Percentiles rank a stretch among this genome's conserved stretches.
phyloP scores from a whole-genome alignment of 169 alveolate genomes.

The Cryptosporidium sp. region DNA sequence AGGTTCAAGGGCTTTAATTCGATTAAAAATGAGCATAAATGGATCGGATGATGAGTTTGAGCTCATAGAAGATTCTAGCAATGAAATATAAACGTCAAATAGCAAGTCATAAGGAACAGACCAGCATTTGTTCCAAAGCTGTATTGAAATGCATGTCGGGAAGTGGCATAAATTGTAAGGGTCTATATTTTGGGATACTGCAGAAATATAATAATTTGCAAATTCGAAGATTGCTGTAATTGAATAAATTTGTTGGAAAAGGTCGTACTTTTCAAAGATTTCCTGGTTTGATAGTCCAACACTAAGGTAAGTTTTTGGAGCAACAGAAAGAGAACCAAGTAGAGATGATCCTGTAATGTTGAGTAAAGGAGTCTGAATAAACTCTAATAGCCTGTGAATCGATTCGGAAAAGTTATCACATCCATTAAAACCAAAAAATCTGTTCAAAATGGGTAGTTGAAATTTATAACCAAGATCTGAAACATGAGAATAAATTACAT shows the following conservation, averaged over 20 bases:
- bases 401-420: conserved; percentile 15
- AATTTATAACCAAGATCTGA: background rate
- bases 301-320: conserved; percentile 23
- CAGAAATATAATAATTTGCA: background rate
- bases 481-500: conserved; percentile 1
- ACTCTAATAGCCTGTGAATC: conserved; percentile 21
- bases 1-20: conserved; percentile 8
- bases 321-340: conserved; percentile 34
- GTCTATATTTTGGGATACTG: background rate
- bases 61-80: conserved; percentile 34
- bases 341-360: conserved; percentile 24
- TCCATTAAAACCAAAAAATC: conserved; percentile 25
- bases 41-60: conserved; percentile 14
- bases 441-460: conserved; percentile 26
- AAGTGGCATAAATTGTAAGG: background rate
- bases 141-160: conserved; percentile 14
- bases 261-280: conserved; percentile 47
- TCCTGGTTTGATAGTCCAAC: conserved; percentile 29
- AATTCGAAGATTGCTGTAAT: conserved; percentile 59
- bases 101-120: conserved; percentile 48
- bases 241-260: conserved; percentile 63
- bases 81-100: conserved; percentile 46
- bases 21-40: conserved; percentile 25
- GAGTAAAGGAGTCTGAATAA: conserved; percentile 30
- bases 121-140: conserved; percentile 38